A percentile compares a stretch with the other conserved stretches of the same genome.
phyloP scores from a whole-genome alignment of 345 rosid species.

The Populus simonii region DNA sequence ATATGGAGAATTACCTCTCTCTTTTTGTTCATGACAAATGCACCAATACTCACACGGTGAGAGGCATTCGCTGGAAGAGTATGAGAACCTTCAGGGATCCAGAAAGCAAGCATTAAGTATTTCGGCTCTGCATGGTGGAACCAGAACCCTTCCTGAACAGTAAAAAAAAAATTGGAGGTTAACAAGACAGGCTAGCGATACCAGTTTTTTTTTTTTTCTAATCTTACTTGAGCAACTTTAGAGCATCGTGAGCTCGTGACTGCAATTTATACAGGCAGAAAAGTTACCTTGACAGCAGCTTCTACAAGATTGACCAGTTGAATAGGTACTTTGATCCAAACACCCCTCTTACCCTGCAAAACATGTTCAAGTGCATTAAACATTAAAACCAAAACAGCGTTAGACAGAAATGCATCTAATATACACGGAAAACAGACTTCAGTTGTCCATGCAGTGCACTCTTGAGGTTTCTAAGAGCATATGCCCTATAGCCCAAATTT shows the following conservation, averaged over 20 bases:
- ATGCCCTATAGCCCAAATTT: background rate
- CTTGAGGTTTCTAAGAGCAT: background rate
- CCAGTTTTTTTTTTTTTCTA: background rate
- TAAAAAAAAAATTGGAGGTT: conserved; percentile 2
- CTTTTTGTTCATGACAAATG: conserved; percentile 67
- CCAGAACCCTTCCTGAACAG: conserved; percentile 82
- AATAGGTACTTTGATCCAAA: conserved; percentile 87
- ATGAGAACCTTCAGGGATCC: conserved; percentile 63
- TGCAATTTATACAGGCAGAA: background rate
- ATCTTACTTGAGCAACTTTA: background rate
- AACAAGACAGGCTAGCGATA: background rate
- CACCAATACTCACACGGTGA: conserved; percentile 76
- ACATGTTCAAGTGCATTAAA: background rate
- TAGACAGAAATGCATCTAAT: background rate
- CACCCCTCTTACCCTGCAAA: conserved; percentile 75
- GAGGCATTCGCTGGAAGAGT: conserved; percentile 84
- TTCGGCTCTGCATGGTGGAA: conserved; percentile 86
- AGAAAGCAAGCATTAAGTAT: conserved; percentile 76
- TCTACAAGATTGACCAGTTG: conserved; percentile 63
- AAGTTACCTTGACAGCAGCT: conserved; percentile 63
- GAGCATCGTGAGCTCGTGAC: background rate
- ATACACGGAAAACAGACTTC: background rate
- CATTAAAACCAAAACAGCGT: background rate
- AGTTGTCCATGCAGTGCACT: background rate
- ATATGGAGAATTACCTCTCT: conserved; percentile 54